A percentile compares a stretch with the other conserved stretches of the same genome.
phyloP scores from a whole-genome alignment of 2,329 filamentous ascomycete species.

The Xylaria sp. region DNA sequence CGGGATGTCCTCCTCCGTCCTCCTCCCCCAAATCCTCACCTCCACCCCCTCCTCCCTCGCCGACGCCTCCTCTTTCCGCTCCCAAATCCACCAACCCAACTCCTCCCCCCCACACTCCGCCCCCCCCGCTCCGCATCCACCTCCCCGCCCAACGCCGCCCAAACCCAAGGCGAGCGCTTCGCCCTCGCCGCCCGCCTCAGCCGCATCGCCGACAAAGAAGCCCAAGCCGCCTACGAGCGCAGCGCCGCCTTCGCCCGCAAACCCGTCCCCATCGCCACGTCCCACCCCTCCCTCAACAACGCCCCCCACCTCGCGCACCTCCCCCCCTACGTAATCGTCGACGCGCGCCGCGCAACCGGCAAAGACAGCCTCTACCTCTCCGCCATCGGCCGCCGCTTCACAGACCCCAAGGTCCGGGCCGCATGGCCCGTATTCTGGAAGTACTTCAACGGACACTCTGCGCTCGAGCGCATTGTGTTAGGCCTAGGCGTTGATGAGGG shows the following conservation, averaged over 20 bases:
- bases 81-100: constrained; percentile 7
- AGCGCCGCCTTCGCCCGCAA: constrained; percentile 52
- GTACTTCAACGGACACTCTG: constrained; percentile 81
- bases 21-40: constrained; percentile 18
- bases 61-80: constrained; percentile 16
- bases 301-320: constrained; percentile 53
- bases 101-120: constrained; percentile 4
- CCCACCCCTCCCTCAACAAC: constrained; percentile 52
- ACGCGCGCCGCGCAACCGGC: constrained; percentile 72
- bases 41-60: constrained; percentile 18
- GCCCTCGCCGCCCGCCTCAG: constrained; percentile 21
- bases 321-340: constrained; percentile 64
- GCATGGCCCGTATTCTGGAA: constrained; percentile 71
- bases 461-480: constrained; percentile 81
- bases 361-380: constrained; percentile 68
- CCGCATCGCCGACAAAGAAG: constrained; percentile 37
- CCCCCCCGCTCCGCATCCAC: constrained; percentile 15
- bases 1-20: constrained; percentile 8
- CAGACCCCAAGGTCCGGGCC: constrained; percentile 49
- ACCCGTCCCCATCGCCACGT: constrained; percentile 43
- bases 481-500: constrained; percentile 33
- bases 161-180: constrained; percentile 19
- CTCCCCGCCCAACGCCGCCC: constrained; percentile 22
- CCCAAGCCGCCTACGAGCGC: constrained; percentile 51
- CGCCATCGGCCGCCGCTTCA: constrained; percentile 51